A percentile compares a stretch with the other conserved stretches of the same genome.
These are phyloP conservation scores for Podospora tetraspora DNA, from an alignment of 495 filamentous ascomycete genomes.

Conservation along the genomic window DNA sequence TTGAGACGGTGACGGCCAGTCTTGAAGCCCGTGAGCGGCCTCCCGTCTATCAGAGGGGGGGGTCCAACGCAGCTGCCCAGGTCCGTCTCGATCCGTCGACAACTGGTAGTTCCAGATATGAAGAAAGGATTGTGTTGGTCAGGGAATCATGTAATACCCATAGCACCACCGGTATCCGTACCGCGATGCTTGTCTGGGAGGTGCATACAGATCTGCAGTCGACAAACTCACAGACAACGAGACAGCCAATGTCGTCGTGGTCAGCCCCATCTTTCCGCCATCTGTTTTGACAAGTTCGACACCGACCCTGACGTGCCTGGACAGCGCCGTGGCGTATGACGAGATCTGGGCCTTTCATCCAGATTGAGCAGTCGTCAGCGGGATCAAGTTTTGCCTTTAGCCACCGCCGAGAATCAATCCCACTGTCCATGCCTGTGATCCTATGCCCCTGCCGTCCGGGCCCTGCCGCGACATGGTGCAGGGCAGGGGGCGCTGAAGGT, in stretches of 20 bases:
- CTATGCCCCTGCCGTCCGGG: background rate
- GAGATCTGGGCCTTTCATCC: conserved; percentile 20
- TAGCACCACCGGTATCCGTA: background rate
- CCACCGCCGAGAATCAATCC: conserved; percentile 2
- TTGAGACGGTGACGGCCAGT: background rate
- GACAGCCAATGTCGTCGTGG: background rate
- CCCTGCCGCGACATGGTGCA: background rate
- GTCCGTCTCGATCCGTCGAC: background rate
- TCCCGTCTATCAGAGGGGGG: background rate
- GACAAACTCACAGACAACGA: background rate
- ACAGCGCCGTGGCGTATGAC: background rate
- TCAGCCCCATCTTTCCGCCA: background rate
- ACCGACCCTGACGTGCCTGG: background rate
- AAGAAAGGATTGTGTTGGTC: background rate
- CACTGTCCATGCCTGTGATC: background rate
- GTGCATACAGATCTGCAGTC: background rate
- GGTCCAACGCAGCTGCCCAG: too few relatives aligned
- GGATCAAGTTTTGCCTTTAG: conserved; percentile 12
- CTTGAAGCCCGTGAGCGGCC: background rate
- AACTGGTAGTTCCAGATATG: background rate
- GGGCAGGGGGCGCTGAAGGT: background rate
- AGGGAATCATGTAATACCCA: background rate
- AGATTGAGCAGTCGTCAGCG: conserved; percentile 26
- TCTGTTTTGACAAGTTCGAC: background rate
- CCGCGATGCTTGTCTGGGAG: background rate